phyloP scores from a whole-genome alignment of 2,329 filamentous ascomycete genomes.

The Fusarium sp. region DNA sequence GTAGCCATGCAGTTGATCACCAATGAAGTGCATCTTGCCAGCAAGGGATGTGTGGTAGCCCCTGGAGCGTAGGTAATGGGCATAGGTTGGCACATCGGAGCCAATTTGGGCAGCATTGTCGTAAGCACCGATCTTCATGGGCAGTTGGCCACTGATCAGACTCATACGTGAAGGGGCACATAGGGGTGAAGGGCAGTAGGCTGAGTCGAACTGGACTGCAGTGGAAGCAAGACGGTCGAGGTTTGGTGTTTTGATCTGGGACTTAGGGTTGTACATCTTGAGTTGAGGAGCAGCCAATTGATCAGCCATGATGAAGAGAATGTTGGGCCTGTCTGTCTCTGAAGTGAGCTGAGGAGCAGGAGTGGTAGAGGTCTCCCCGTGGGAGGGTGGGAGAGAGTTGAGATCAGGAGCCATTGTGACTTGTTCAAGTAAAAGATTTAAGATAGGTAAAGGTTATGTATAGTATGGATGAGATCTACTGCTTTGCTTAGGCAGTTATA shows the following conservation, averaged over 20 bases:
- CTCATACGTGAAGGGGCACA: slow-evolving; percentile 94
- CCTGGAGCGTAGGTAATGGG: slow-evolving; percentile 85
- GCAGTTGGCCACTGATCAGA: slow-evolving; percentile 91
- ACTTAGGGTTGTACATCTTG: slow-evolving; percentile 90
- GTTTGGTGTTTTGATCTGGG: slow-evolving; percentile 92
- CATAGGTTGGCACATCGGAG: slow-evolving; percentile 89
- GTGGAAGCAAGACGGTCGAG: slow-evolving; percentile 83
- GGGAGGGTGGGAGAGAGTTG: slow-evolving; percentile 74
- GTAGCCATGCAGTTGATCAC: slow-evolving; percentile 93
- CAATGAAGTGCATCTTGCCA: slow-evolving; percentile 98
- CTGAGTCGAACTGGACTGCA: slow-evolving; percentile 91
- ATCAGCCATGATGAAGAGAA: slow-evolving; percentile 92
- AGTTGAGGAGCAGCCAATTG: slow-evolving; percentile 91
- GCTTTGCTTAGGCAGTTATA: not conserved
- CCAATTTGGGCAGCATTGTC: slow-evolving; percentile 90
- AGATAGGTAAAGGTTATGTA: not conserved
- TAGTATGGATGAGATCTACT: not conserved
- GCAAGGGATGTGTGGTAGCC: slow-evolving; percentile 92
- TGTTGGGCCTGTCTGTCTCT: slow-evolving; percentile 54
- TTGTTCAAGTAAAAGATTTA: not conserved
- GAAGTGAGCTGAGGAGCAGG: slow-evolving; percentile 29
- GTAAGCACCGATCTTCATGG: slow-evolving; percentile 90
- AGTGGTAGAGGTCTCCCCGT: slow-evolving; percentile 41
- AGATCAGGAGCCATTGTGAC: slow-evolving; percentile 75
- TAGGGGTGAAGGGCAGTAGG: slow-evolving; percentile 93